Evolutionary conservation across 495 filamentous ascomycete species (phyloP).

Genomic region (Podospora pseudocomata): DNA sequence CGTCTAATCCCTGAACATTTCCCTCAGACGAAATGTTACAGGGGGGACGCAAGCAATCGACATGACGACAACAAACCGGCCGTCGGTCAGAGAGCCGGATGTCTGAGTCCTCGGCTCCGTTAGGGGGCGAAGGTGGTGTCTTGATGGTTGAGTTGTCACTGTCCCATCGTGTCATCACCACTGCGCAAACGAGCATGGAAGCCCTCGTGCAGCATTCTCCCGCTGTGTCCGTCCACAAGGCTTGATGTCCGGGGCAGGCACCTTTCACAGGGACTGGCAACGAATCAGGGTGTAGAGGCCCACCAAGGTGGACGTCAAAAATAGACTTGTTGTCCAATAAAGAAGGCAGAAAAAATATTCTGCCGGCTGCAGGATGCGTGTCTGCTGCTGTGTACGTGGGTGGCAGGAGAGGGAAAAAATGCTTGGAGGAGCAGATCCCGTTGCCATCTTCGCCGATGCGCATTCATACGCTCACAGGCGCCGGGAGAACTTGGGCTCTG

Average conservation of each 20-base stretch:
- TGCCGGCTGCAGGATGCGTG: conserved; percentile 20
- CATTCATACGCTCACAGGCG: background rate
- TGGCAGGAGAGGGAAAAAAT: conserved; percentile 4
- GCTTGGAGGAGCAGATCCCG: background rate
- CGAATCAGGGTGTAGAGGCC: conserved; percentile 13
- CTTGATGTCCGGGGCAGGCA: background rate
- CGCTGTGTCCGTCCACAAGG: background rate
- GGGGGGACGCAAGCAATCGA: conserved; percentile 10
- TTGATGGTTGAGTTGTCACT: conserved; percentile 18
- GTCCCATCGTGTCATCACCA: conserved; percentile 12
- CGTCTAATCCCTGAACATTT: conserved; percentile 32
- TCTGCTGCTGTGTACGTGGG: conserved; percentile 12
- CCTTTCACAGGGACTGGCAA: background rate
- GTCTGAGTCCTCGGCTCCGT: conserved; percentile 10
- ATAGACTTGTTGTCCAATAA: conserved; percentile 22
- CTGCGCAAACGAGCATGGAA: conserved; percentile 19
- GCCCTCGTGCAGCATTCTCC: conserved; percentile 1
- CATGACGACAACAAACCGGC: conserved; percentile 17
- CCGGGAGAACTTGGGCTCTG: background rate
- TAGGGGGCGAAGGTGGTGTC: conserved; percentile 8
- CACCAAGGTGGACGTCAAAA: conserved; percentile 7
- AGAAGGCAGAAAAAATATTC: conserved; percentile 13
- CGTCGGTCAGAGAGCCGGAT: conserved; percentile 18
- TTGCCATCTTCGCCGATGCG: conserved; percentile 1
- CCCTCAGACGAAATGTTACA: conserved; percentile 15